Evolutionary conservation across 495 filamentous ascomycete species (phyloP).

Genomic region (Penicillium nucicola): DNA sequence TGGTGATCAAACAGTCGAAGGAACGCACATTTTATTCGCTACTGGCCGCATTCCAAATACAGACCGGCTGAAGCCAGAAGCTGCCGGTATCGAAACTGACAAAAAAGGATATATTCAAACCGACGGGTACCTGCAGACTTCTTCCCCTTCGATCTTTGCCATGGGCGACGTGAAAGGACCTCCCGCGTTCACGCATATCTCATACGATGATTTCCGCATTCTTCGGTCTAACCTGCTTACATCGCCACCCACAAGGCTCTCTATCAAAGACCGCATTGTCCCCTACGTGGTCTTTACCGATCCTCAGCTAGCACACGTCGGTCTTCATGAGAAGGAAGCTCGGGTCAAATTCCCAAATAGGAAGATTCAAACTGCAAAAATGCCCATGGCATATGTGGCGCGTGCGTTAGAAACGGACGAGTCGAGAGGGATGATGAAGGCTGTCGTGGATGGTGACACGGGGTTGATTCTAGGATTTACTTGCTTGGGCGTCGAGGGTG

Average conservation of each 20-base stretch:
- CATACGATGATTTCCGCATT: conserved; percentile 55
- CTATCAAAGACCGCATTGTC: conserved; percentile 31
- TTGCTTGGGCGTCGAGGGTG: conserved; percentile 48
- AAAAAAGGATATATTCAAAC: conserved; percentile 37
- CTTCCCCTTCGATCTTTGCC: conserved; percentile 41
- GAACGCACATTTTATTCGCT: conserved; percentile 43
- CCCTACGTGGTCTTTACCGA: conserved; percentile 52
- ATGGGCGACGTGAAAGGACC: conserved; percentile 50
- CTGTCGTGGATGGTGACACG: conserved; percentile 11
- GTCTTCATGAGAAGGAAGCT: conserved; percentile 38
- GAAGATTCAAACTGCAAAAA: conserved; percentile 37
- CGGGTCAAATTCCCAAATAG: conserved; percentile 2
- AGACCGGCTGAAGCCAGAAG: too few species aligned
- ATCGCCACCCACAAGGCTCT: conserved; percentile 10
- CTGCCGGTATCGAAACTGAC: conserved; percentile 27
- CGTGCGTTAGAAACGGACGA: conserved; percentile 51
- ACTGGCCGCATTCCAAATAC: conserved; percentile 44
- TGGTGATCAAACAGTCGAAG: conserved; percentile 3
- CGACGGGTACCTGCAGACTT: conserved; percentile 15
- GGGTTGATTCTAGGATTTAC: conserved; percentile 33
- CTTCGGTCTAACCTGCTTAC: conserved; percentile 33
- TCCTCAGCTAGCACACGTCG: conserved; percentile 51
- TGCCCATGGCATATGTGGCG: conserved; percentile 51
- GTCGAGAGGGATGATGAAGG: conserved; percentile 51
- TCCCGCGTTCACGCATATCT: conserved; percentile 54